phyloP scores from a whole-genome alignment of 169 alveolate species.

The Plasmodium inui region DNA sequence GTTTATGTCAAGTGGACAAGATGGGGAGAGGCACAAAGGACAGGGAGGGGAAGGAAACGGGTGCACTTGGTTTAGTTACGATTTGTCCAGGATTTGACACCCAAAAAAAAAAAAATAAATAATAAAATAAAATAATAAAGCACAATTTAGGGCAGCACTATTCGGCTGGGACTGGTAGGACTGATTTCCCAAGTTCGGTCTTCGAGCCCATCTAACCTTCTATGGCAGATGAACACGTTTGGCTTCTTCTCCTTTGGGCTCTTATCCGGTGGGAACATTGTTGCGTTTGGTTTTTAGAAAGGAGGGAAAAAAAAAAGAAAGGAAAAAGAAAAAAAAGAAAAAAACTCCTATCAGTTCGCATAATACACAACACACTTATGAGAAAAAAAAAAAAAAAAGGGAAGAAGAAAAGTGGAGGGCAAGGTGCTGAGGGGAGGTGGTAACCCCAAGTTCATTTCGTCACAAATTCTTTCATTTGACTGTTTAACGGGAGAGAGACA shows the following conservation, averaged over 20 bases:
- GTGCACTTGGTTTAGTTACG: background rate
- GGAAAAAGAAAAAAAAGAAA: background rate
- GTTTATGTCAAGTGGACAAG: background rate
- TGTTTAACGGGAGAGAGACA: background rate
- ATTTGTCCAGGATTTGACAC: background rate
- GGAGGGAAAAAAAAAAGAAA: background rate
- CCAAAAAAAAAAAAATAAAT: too few relatives aligned
- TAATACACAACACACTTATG: background rate
- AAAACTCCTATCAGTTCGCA: background rate
- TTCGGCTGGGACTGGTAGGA: background rate
- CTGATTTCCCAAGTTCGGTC: background rate
- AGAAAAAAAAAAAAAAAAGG: background rate
- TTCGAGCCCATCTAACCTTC: slow-evolving; percentile 16
- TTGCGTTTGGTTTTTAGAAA: background rate
- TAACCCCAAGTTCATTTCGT: background rate
- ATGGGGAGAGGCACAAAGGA: background rate
- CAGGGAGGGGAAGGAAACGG: background rate
- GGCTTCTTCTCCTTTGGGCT: slow-evolving; percentile 1
- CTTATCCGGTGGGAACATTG: background rate
- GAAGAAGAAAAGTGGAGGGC: background rate
- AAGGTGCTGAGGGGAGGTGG: background rate
- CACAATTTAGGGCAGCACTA: background rate
- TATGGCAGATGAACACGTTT: slow-evolving; percentile 16
- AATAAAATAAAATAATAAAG: too few relatives aligned
- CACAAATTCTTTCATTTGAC: background rate